Percentiles rank a stretch among this genome's conserved stretches.
phyloP scores from a whole-genome alignment of 805 yeast species.

The Candida gorgasii region DNA sequence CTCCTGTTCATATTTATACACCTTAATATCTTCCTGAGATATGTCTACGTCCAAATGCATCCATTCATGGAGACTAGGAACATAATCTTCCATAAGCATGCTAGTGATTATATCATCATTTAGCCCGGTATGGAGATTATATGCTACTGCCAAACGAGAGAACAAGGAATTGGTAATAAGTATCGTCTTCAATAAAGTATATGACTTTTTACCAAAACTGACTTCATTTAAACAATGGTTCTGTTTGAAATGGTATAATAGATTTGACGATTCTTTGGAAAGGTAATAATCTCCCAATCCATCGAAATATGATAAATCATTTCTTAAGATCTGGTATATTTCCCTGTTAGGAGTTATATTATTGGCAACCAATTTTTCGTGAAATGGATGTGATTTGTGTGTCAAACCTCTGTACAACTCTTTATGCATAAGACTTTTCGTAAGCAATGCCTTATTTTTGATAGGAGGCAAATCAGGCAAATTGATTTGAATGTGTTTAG shows the following conservation, averaged over 20 bases:
- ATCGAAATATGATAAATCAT: slow-evolving; percentile 40
- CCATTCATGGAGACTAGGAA: slow-evolving; percentile 24
- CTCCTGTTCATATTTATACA: slow-evolving; percentile 38
- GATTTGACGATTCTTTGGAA: slow-evolving; percentile 36
- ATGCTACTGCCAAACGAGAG: slow-evolving; percentile 35
- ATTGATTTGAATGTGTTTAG: slow-evolving; percentile 23
- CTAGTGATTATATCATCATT: slow-evolving; percentile 28
- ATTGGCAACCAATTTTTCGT: slow-evolving; percentile 17
- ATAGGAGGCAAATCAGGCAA: slow-evolving; percentile 39
- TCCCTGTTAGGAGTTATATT: slow-evolving; percentile 22
- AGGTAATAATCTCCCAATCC: slow-evolving; percentile 44
- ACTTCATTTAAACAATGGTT: slow-evolving; percentile 18
- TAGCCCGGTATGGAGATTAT: slow-evolving; percentile 35
- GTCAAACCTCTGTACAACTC: slow-evolving; percentile 35
- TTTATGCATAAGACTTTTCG: slow-evolving; percentile 39
- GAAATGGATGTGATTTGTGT: slow-evolving; percentile 28
- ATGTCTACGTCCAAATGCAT: slow-evolving; percentile 14
- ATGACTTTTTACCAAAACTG: slow-evolving; percentile 27
- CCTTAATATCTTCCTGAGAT: slow-evolving; percentile 9
- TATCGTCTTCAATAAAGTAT: slow-evolving; percentile 28
- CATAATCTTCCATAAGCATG: slow-evolving; percentile 26
- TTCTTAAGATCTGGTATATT: slow-evolving; percentile 24
- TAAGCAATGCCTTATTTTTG: slow-evolving; percentile 27
- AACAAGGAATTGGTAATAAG: slow-evolving; percentile 40
- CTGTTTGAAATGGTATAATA: slow-evolving; percentile 29